Percentiles rank a stretch among this genome's conserved stretches.
phyloP scores from a whole-genome alignment of 768 basidiomycete genomes.

The Trametes elegans region DNA sequence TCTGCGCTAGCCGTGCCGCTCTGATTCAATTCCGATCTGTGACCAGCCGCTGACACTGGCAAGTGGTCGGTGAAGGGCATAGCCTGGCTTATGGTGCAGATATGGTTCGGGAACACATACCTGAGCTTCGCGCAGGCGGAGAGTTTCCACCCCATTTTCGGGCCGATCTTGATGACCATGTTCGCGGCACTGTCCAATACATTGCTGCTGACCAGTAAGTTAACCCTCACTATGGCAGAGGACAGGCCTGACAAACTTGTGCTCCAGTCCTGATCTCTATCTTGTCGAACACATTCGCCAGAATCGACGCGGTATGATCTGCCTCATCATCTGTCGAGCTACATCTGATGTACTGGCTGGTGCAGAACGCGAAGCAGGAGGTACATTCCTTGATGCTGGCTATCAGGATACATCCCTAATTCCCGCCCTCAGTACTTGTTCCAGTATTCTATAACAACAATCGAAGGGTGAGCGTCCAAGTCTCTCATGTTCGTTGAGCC shows the following conservation, averaged over 20 bases:
- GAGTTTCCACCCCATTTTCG: constrained; percentile 56
- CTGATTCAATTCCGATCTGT: not conserved
- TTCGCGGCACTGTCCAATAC: constrained; percentile 82
- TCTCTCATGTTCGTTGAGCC: not conserved
- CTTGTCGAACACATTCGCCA: constrained; percentile 84
- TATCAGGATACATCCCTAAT: not conserved
- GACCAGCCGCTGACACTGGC: constrained; percentile 29
- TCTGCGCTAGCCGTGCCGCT: not conserved
- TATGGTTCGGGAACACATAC: constrained; percentile 82
- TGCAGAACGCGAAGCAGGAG: constrained; percentile 60
- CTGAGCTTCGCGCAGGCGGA: constrained; percentile 45
- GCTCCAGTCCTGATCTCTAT: constrained; percentile 75
- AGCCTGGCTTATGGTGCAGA: constrained; percentile 82
- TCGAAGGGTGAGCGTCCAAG: constrained; percentile 64
- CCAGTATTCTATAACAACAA: constrained; percentile 82
- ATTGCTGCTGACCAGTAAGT: constrained; percentile 74
- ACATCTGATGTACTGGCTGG: not conserved
- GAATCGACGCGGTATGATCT: constrained; percentile 57
- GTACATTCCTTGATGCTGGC: constrained; percentile 27
- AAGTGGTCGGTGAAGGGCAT: constrained; percentile 49
- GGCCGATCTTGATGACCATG: constrained; percentile 74
- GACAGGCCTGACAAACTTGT: not conserved
- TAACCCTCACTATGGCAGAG: not conserved
- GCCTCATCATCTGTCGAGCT: not conserved
- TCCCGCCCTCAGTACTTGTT: constrained; percentile 65